Conservation (phyloP, 805 yeast genomes). For the Blastobotrys terrestris region DNA sequence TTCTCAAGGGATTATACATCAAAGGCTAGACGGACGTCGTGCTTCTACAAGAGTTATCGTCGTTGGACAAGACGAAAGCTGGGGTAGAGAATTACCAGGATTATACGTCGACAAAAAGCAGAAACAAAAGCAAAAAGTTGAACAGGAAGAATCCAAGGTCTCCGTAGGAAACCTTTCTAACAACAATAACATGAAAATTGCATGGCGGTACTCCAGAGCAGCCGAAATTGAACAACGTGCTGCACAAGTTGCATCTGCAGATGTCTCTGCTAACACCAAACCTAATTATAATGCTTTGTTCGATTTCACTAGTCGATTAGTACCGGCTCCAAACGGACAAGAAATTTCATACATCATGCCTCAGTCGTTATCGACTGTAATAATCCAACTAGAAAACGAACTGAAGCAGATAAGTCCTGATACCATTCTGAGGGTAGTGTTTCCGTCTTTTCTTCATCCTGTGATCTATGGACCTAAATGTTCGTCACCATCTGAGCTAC, state of each 20-base stretch:
- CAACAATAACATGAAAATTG: constrained; percentile 58
- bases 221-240: constrained; percentile 18
- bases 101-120: constrained; percentile 53
- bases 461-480: constrained; percentile 53
- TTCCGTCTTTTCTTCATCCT: constrained; percentile 81
- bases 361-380: constrained; percentile 18
- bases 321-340: constrained; percentile 57
- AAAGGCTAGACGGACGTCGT: constrained; percentile 32
- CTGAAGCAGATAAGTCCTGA: constrained; percentile 15
- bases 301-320: constrained; percentile 66
- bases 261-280: constrained; percentile 20
- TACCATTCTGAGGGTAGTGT: constrained; percentile 54
- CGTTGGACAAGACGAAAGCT: constrained; percentile 49
- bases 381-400: constrained; percentile 16
- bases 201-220: constrained; percentile 80
- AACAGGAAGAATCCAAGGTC: constrained; percentile 30
- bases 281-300: constrained; percentile 60
- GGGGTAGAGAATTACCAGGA: constrained; percentile 75
- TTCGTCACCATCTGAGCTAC: constrained; percentile 40
- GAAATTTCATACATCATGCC: constrained; percentile 56
- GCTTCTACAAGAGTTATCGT: constrained; percentile 52
- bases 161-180: constrained; percentile 1
- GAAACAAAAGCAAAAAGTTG: constrained; percentile 23
- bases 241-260: constrained; percentile 7
- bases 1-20: constrained; percentile 70